Base-by-base conservation (phyloP, 306 rosid genomes). In the Vigna hirtella region DNA sequence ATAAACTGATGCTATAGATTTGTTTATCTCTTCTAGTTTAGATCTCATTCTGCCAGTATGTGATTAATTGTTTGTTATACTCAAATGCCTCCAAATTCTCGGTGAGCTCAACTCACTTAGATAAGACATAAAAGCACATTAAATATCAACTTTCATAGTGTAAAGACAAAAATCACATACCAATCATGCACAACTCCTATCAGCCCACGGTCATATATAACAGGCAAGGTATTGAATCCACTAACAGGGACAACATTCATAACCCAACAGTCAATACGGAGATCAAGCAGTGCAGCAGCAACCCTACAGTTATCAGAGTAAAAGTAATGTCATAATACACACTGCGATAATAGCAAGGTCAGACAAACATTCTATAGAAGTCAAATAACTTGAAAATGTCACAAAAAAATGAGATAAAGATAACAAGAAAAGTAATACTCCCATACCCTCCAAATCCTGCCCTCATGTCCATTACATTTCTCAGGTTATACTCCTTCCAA, bases 361-460 rank as follows among this genome's bases (percentile, higher is more conserved):
- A 56, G 18, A 55, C 57, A 52, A 68, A 63, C 55, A 73, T 63
- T 74, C 66, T 45, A 57, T 20, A 68, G 48, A 78, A 53, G 50
- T 38, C 56, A 34, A 38, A 36, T 55, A 50, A 30, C 49, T 1
- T 53, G 34, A 55, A 48, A 40, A 59, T 18, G 42, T 34, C 18
- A 73, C 18, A 13, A 6, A 49, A 26, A 77, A 40, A 40, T 9
- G 9, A 38, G 28, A 18, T n/a, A 62, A 48, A n/a, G 17, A 22
- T 40, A 50, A 34, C 34, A 52, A 75, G 51, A 30, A 68, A 49
- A 20, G 53, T 26, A 16, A 51, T 32, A 76, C 48, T 75, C 53
- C 11, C 69, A 50, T 92, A 92, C 98, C 98, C 98, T 78, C 97
- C 98, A 79, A 87, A 94, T 83, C 97, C 92, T 56, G 97, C 98